Conservation (phyloP, 2,329 filamentous ascomycete genomes). For the Metarhizium brunneum region DNA sequence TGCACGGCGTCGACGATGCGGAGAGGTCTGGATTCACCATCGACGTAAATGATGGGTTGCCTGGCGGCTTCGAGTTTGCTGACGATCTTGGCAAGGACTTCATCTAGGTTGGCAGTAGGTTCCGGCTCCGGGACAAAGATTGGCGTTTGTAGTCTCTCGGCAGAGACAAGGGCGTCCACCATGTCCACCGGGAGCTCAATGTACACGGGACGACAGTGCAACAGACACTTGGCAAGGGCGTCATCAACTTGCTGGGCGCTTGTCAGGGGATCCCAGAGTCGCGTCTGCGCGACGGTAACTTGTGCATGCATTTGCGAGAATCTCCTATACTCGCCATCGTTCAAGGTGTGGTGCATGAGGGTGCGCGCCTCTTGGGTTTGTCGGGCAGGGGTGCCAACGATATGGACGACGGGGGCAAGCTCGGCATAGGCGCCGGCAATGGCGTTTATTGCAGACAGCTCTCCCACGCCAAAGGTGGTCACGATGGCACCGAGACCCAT, state of each 20-base stretch:
- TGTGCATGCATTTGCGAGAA: slow-evolving; percentile 40
- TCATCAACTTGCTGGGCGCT: slow-evolving; percentile 35
- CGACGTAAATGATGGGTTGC: slow-evolving; percentile 40
- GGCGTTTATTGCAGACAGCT: slow-evolving; percentile 47
- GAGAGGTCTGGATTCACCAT: slow-evolving; percentile 36
- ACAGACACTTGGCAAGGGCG: slow-evolving; percentile 28
- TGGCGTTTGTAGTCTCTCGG: slow-evolving; percentile 15
- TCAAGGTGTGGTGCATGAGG: slow-evolving; percentile 44
- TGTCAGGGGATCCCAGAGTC: slow-evolving; percentile 31
- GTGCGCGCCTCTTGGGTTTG: slow-evolving; percentile 31
- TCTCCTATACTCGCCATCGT: slow-evolving; percentile 42
- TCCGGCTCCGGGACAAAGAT: slow-evolving; percentile 8
- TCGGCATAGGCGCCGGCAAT: slow-evolving; percentile 51
- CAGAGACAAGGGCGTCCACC: slow-evolving; percentile 27
- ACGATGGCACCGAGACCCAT: slow-evolving; percentile 40
- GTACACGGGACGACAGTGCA: slow-evolving; percentile 46
- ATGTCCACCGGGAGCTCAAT: slow-evolving; percentile 46
- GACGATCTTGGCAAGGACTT: slow-evolving; percentile 24
- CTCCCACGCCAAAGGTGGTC: slow-evolving; percentile 53
- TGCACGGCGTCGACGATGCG: slow-evolving; percentile 32
- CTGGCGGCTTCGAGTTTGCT: slow-evolving; percentile 33
- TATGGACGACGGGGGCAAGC: slow-evolving; percentile 45
- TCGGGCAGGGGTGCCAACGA: slow-evolving; percentile 43
- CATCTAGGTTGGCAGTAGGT: slow-evolving; percentile 11
- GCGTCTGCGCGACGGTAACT: slow-evolving; percentile 38